These are phyloP conservation scores for Debaryomyces sp. DNA, from an alignment of 1,139 yeast species.

Conservation along the genomic window DNA sequence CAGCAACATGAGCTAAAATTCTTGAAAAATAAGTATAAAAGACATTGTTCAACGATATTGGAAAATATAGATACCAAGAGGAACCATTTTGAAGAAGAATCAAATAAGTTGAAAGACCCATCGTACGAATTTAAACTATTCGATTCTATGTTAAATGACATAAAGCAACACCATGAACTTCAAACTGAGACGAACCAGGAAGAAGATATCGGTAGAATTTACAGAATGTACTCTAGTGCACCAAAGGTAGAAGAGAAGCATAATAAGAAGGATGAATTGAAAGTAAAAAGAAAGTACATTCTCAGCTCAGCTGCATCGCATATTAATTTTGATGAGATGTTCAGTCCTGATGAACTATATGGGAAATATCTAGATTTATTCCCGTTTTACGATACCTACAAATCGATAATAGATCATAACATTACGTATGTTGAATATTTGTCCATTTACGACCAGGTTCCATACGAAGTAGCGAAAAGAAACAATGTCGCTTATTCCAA, in stretches of 20 bases:
- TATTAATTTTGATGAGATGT: conserved; percentile 50
- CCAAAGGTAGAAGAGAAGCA: conserved; percentile 17
- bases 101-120: conserved; percentile 30
- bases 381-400: conserved; percentile 51
- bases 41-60: conserved; percentile 31
- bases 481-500: conserved; percentile 35
- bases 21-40: conserved; percentile 53
- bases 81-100: conserved; percentile 21
- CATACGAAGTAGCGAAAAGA: conserved; percentile 27
- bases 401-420: conserved; percentile 40
- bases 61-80: conserved; percentile 18
- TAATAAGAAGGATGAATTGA: conserved; percentile 21
- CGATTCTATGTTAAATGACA: conserved; percentile 38
- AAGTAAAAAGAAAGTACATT: conserved; percentile 36
- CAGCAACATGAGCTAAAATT: conserved; percentile 72
- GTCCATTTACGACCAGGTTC: conserved; percentile 44
- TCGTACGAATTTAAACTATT: conserved; percentile 40
- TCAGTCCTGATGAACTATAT: conserved; percentile 60
- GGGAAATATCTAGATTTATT: conserved; percentile 69
- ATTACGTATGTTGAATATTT: conserved; percentile 56
- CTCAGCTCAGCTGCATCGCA: conserved; percentile 55
- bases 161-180: conserved; percentile 27
- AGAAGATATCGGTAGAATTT: conserved; percentile 35
- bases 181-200: conserved; percentile 18
- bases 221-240: conserved; percentile 41